Evolutionary conservation across 352 stramenopile species (phyloP).

Genomic region (Pseudoperonospora humuli): DNA sequence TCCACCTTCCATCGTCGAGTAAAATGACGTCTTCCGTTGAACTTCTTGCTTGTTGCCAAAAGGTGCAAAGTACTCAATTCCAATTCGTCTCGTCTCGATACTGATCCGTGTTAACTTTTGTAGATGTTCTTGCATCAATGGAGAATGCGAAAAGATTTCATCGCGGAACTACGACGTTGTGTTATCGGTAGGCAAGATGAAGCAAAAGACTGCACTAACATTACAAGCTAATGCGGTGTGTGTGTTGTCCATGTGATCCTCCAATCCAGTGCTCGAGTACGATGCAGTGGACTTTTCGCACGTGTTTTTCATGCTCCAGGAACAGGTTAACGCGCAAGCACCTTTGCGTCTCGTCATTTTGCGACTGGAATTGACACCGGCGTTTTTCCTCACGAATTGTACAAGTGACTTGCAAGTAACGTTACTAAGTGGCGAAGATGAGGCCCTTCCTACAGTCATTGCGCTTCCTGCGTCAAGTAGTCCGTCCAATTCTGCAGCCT

Average conservation of each 20-base stretch:
- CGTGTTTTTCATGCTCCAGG: slow-evolving; percentile 43
- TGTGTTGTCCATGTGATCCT: not conserved
- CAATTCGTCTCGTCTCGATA: not conserved
- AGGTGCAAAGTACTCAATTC: slow-evolving; percentile 16
- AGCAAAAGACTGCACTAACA: not conserved
- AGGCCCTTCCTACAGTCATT: slow-evolving; percentile 3
- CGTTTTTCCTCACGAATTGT: slow-evolving; percentile 34
- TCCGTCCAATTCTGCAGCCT: not conserved
- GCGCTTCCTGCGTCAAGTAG: slow-evolving; percentile 8
- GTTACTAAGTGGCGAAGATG: slow-evolving; percentile 25
- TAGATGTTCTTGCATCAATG: slow-evolving; percentile 39
- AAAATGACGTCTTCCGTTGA: slow-evolving; percentile 29
- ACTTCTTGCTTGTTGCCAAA: slow-evolving; percentile 24
- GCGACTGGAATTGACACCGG: slow-evolving; percentile 27
- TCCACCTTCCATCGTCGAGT: slow-evolving; percentile 19
- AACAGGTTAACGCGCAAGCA: slow-evolving; percentile 26
- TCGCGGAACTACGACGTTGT: slow-evolving; percentile 21
- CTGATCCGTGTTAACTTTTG: not conserved
- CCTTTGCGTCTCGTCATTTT: slow-evolving; percentile 36
- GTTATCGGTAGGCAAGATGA: slow-evolving; percentile 24
- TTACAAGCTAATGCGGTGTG: slow-evolving; percentile 1
- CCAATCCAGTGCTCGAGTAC: slow-evolving; percentile 35
- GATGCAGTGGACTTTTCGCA: slow-evolving; percentile 42
- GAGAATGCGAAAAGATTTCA: slow-evolving; percentile 31
- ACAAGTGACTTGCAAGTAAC: slow-evolving; percentile 30